These are phyloP conservation scores for Botrytis byssoidea DNA, from an alignment of 2,329 filamentous ascomycete genomes.

Conservation along the genomic window DNA sequence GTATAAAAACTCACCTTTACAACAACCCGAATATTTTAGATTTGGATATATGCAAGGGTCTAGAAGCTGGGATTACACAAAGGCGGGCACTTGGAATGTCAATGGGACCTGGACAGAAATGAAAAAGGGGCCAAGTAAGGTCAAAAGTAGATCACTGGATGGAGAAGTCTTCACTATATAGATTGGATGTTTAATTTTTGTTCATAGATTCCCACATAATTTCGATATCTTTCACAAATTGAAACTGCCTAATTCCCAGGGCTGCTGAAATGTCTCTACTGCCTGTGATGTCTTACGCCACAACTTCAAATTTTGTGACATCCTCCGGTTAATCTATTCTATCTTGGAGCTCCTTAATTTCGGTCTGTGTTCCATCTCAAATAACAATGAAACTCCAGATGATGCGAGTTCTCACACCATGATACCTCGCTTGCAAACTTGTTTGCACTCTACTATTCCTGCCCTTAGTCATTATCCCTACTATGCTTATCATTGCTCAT, in stretches of 20 bases:
- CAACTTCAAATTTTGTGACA: neutral
- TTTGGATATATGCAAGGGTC: conserved; percentile 73
- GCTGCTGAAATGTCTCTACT: neutral
- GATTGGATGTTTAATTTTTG: neutral
- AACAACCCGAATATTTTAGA: conserved; percentile 69
- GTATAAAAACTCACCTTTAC: conserved; percentile 48
- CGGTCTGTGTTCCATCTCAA: neutral
- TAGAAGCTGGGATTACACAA: conserved; percentile 67
- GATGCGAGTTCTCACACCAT: neutral
- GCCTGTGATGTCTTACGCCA: neutral
- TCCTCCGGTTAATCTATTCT: neutral
- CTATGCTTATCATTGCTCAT: too few species aligned
- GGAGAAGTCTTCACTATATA: conserved; percentile 26
- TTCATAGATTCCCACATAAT: conserved; percentile 1
- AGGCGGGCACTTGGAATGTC: conserved; percentile 67
- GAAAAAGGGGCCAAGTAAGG: conserved; percentile 40
- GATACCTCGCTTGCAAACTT: neutral
- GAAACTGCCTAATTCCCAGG: neutral
- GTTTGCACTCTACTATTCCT: neutral
- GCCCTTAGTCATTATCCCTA: too few species aligned
- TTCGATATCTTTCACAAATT: too few species aligned
- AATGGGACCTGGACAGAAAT: conserved; percentile 66
- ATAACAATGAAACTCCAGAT: neutral
- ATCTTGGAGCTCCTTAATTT: neutral
- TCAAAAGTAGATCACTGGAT: conserved; percentile 33